Percentiles rank a stretch among this genome's conserved stretches.
phyloP scores from a whole-genome alignment of 1,139 yeast genomes.

The Kurtzmaniella quercitrusa region DNA sequence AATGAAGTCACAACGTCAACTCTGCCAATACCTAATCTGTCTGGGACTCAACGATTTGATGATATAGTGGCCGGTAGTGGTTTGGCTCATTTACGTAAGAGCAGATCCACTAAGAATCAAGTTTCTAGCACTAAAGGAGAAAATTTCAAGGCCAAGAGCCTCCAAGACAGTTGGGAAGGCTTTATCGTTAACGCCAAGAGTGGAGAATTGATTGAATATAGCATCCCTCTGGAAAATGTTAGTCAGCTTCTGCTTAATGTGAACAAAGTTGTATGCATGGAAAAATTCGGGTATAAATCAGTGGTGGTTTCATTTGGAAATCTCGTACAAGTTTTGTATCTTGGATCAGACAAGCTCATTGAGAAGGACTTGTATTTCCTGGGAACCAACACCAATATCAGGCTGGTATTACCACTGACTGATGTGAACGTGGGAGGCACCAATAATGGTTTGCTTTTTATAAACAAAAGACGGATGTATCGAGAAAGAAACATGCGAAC shows the following conservation, averaged over 20 bases:
- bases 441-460: slow-evolving; percentile 41
- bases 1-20: slow-evolving; percentile 10
- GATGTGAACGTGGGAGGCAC: slow-evolving; percentile 25
- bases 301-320: slow-evolving; percentile 73
- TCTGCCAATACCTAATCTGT: neutral
- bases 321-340: slow-evolving; percentile 62
- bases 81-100: slow-evolving; percentile 17
- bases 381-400: slow-evolving; percentile 25
- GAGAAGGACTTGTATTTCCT: slow-evolving; percentile 40
- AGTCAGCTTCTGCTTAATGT: slow-evolving; percentile 18
- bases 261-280: slow-evolving; percentile 43
- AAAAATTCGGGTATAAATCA: slow-evolving; percentile 73
- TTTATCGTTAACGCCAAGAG: slow-evolving; percentile 64
- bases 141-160: slow-evolving; percentile 4
- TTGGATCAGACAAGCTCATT: slow-evolving; percentile 56
- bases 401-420: slow-evolving; percentile 21
- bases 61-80: slow-evolving; percentile 19
- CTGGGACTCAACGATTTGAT: slow-evolving; percentile 10
- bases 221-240: slow-evolving; percentile 50
- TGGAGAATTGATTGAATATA: slow-evolving; percentile 58
- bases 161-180: slow-evolving; percentile 64
- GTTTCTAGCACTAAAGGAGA: neutral
- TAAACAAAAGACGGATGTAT: slow-evolving; percentile 45
- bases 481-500: slow-evolving; percentile 19
- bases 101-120: slow-evolving; percentile 1